Evolutionary conservation across 2,329 filamentous ascomycete species (phyloP), one percentile per base, ranked within the genome.

Genomic region (Zarea fungicola): DNA sequence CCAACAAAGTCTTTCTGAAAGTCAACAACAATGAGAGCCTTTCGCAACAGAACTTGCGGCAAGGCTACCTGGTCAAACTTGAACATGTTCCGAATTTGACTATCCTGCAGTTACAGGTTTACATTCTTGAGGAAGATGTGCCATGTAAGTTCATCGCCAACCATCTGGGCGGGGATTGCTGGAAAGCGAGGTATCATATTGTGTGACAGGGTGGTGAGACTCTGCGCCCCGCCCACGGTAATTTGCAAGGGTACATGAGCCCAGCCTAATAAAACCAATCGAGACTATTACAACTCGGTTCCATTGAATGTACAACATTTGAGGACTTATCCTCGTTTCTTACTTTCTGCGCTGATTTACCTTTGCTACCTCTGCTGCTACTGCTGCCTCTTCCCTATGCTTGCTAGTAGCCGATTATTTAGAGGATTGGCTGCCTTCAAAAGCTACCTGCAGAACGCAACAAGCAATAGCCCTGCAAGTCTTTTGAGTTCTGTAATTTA

Each of bases 1-100:
- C 81, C 75, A 50, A 95, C 70, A 60, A 97, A 96, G 64, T 96
- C 92, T 59, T 95, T 89, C 62, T 97, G 93, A 29, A 95, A 80
- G 60, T 96, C 92, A 55, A 96, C 76, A 16, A 95, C 71, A 18
- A 97, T 73, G 36, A 99, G 75, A 1, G 89, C 92, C 67, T 79
- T 80, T 44, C 81, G 75, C 8, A 80, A 80, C 25, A 67, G 71
- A 45, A 85, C 66, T 42, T 76, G 68, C 10, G 81, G 81, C 18
- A 84, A 69, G 29, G 73, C 69, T 39, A 75, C 65, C 32, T 72
- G 67, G 57, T 82, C 76, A 62, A 84, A 80, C 53, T 76, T 63
- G 60, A 84, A 80, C 69, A 80, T 79, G 52, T 35, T 35, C 19
- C 16, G 9, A 16, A 23, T 6, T 32, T 16, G 26, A 14, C 23